Base-by-base conservation (phyloP, 1,284 basidiomycete genomes). In the Ganoderma sp. region DNA sequence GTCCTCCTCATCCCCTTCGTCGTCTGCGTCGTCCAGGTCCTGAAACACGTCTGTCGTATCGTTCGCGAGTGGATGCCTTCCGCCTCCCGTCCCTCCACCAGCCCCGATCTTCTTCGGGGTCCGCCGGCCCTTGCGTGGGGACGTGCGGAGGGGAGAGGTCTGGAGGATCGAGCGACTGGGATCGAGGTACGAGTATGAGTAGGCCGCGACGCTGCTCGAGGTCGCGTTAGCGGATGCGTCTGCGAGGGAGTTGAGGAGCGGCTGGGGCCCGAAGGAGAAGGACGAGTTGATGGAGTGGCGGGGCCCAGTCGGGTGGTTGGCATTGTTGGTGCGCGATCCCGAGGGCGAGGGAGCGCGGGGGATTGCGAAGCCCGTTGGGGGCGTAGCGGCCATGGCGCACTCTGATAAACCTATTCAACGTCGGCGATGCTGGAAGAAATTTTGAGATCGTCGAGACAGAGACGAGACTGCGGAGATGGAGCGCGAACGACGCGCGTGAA, bases 211-310 rank as follows among this genome's bases (percentile, higher is more conserved):
- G 10, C 83, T 83, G 75, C 86, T 88, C 28, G 85, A 80, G 74
- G 90, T 88, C 9, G 83, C 84, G 22, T 52, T 52, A 1, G 28
- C 52, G 2, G 52, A 56, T 17, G 52, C 52, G 67, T 87, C 87
- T 61, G 86, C 80, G 71, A 89, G 88, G 0, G 90, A 90, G 76
- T 90, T 87, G 43, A 92, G 84, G 28, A 93, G 84, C 19, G 87
- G 85, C 73, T 90, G 88, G 17, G 92, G 92, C 32, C 89, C 91
- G 74, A 93, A 92, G 0, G 93, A 94, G 81, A 94, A 95, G 5
- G 92, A 92, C 15, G 90, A 90, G 74, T 90, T 89, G 54, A 94
- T 85, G 9, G 92, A 93, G 63, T 84, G 84, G 42, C 81, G 78
- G 61, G 89, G 85, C 66, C 39, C 37, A 4, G 25, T 19, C 0